A percentile compares a stretch with the other conserved stretches of the same genome.
phyloP scores from a whole-genome alignment of 129 eudicot species.

The Silybum marianum region DNA sequence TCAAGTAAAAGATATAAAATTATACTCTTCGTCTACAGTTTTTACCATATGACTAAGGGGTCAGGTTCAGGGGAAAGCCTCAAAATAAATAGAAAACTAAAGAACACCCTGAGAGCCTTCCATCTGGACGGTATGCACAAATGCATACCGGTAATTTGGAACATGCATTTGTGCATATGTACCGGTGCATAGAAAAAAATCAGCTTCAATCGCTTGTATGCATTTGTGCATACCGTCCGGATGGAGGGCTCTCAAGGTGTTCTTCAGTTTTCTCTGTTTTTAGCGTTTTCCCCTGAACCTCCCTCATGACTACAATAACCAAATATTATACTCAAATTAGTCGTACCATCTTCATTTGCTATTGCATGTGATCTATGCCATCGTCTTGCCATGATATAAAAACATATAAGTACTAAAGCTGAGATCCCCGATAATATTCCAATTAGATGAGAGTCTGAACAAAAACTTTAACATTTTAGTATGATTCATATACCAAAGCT shows the following conservation, averaged over 20 bases:
- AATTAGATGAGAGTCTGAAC: slow-evolving; percentile 29
- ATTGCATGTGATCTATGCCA: slow-evolving; percentile 22
- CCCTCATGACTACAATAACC: background rate
- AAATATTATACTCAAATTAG: background rate
- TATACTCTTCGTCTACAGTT: slow-evolving; percentile 11
- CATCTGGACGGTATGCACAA: too few species aligned
- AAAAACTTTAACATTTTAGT: background rate
- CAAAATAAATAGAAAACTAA: too few species aligned
- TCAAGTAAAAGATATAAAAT: slow-evolving; percentile 8
- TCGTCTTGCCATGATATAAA: slow-evolving; percentile 32
- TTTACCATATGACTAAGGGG: slow-evolving; percentile 10
- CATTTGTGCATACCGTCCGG: too few species aligned
- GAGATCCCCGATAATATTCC: slow-evolving; percentile 40
- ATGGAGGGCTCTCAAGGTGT: too few species aligned
- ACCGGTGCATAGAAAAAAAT: too few species aligned
- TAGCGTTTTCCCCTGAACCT: too few species aligned
- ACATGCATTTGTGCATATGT: too few species aligned
- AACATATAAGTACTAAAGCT: slow-evolving; percentile 27
- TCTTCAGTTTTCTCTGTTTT: too few species aligned
- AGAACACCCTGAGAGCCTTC: too few species aligned
- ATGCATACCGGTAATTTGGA: too few species aligned
- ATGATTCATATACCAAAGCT: background rate
- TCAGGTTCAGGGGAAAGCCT: too few species aligned
- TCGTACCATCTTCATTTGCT: slow-evolving; percentile 40
- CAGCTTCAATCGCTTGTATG: too few species aligned